A percentile compares a stretch with the other conserved stretches of the same genome.
Conservation (phyloP, 306 rosid species). For the Trifolium fragiferum region DNA sequence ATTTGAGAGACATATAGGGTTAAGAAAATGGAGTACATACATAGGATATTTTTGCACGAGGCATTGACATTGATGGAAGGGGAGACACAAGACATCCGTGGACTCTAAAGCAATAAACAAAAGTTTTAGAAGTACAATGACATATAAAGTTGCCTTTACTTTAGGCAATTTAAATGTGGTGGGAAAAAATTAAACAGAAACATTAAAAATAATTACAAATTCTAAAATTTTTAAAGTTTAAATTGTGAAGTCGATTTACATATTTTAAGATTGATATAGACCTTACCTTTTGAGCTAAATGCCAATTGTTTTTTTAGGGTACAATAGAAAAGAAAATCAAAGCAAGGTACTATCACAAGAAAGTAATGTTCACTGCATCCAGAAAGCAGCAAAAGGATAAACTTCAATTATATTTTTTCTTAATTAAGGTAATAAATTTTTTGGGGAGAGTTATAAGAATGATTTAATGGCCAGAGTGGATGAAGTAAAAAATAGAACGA, state of each 20-base stretch:
- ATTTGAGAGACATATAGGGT: no score
- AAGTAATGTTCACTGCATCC: no score
- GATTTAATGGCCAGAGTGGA: no score
- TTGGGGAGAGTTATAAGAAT: no score
- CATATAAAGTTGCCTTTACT: slow-evolving; percentile 10
- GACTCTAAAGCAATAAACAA: slow-evolving; percentile 34
- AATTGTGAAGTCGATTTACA: not conserved
- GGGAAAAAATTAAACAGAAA: not conserved
- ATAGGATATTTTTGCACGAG: no score
- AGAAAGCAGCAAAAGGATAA: no score
- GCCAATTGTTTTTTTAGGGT: no score
- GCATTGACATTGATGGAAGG: not conserved
- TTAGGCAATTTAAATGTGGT: not conserved
- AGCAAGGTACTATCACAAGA: not conserved
- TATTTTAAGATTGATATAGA: not conserved
- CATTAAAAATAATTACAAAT: not conserved
- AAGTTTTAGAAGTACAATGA: not conserved
- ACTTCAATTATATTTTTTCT: no score
- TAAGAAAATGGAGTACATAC: no score
- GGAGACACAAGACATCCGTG: slow-evolving; percentile 41
- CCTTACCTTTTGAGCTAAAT: not conserved
- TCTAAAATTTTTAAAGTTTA: not conserved
- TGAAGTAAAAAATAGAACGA: no score
- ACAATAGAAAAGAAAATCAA: not conserved
- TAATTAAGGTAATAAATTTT: no score